Evolutionary conservation across 2,329 filamentous ascomycete genomes (phyloP), one percentile per base, ranked within the genome.

Genomic region (Bipolaris bicolor): DNA sequence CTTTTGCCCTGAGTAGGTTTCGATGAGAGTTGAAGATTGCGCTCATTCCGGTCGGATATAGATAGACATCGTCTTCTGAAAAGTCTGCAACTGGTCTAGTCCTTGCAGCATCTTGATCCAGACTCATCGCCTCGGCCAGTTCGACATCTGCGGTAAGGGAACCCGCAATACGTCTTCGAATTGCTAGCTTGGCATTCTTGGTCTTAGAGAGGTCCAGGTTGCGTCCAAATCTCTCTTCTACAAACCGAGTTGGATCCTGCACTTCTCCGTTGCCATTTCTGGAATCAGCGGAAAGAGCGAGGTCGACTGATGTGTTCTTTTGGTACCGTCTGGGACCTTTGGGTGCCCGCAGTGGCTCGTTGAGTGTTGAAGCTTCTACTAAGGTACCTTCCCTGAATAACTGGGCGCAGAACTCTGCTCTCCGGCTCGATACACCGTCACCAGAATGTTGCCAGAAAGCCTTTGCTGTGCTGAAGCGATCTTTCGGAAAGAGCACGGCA

Each of bases 401-500:
- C 40, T 84, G 82, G 58, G 92, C 87, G 72, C 91, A 97, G 76
- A 96, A 97, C 73, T 97, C 94, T 33, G 92, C 93, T 39, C 92
- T 86, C 48, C 95, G 88, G 74, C 93, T 97, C 0, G 93, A 97
- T 13, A 97, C 83, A 15, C 95, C 95, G 60, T 97, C 93, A 18
- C 95, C 95, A 0, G 91, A 90, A 76, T 99, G 95, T 75, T 98
- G 95, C 95, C 95, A 99, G 70, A 96, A 97, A 69, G 92, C 86
- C 76, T 97, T 98, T n/a, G 92, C 91, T 57, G 90, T 77, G 4
- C 86, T 78, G 67, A 89, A 93, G 16, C 86, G 78, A 11, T 87
- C 84, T 44, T 84, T 80, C 0, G 88, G 86, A 66, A 89, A 92
- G 40, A 98, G 73, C 3, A 97, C 87, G 22, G 79, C 81, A 5